phyloP scores from a whole-genome alignment of 768 basidiomycete species.

The Amanita rubescens region DNA sequence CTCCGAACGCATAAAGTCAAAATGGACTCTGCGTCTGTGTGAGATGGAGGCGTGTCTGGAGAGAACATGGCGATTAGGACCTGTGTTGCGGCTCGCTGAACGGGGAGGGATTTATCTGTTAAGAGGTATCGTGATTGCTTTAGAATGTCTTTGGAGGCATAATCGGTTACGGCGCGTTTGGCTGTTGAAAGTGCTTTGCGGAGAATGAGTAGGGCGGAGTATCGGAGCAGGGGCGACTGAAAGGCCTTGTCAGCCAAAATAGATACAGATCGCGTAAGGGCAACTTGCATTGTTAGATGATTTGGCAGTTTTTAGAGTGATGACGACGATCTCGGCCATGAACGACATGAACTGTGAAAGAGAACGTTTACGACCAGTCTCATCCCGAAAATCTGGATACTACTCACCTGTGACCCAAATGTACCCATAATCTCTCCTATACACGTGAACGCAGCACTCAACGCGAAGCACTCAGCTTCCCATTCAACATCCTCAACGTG shows the following conservation, averaged over 20 bases:
- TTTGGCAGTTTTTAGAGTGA: constrained; percentile 60
- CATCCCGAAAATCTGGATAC: neutral
- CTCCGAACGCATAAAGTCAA: constrained; percentile 60
- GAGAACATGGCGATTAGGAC: constrained; percentile 29
- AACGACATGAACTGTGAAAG: constrained; percentile 83
- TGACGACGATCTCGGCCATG: constrained; percentile 73
- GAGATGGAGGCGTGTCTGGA: constrained; percentile 13
- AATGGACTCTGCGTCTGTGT: constrained; percentile 70
- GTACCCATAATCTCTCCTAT: constrained; percentile 84
- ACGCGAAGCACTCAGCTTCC: neutral
- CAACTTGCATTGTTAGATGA: constrained; percentile 57
- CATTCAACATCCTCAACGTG: too few species aligned
- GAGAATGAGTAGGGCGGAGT: constrained; percentile 69
- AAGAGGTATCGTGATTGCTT: constrained; percentile 76
- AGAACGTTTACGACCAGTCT: neutral
- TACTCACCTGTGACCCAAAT: constrained; percentile 75
- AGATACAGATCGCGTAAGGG: neutral
- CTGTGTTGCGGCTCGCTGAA: constrained; percentile 80
- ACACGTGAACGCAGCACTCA: constrained; percentile 76
- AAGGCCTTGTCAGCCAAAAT: constrained; percentile 3
- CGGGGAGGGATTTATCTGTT: constrained; percentile 73
- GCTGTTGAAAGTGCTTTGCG: constrained; percentile 76
- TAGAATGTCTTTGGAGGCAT: constrained; percentile 67
- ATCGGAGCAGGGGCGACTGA: constrained; percentile 76
- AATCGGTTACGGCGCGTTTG: constrained; percentile 78